Base-by-base conservation (phyloP, 1,284 basidiomycete genomes). In the Pterulicium gracile region DNA sequence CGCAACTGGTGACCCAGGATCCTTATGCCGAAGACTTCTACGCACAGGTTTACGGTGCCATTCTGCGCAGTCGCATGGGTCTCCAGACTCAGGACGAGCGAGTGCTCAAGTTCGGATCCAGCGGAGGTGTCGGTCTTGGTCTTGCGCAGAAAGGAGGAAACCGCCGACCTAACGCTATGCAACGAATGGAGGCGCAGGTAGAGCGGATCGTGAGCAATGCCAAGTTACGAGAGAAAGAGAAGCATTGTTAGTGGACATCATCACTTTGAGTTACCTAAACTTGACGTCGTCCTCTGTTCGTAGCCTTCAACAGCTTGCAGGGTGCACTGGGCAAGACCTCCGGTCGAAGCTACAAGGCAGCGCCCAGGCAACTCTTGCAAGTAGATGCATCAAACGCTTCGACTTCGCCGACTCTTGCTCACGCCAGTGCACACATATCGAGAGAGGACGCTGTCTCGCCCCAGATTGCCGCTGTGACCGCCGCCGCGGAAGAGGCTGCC, bases 21-120 rank as follows among this genome's bases (percentile, higher is more conserved):
- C 96, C 96, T 0, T 98, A 96, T 63, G 80, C 90, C 24, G 94
- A 97, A 54, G 96, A 99, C 62, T 99, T 97, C 61, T 98, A 99
- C 59, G 95, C 93, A 4, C 95, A 98, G 65, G 93, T 98, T 15
- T 95, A 88, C 61, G 84, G 88, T 43, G 88, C 90, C 1, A 76
- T 93, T 49, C 59, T 87, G 49, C 79, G 88, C 43, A 81, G 83
- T 24, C 78, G 87, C 43, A 69, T 88, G 68, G 86, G 88, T 41
- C 71, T 86, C 32, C 76, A 77, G 47, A 66, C 70, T 1, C 72
- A 77, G 34, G 81, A 86, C 44, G 84, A 88, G 34, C 77, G 84
- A 4, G 85, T 93, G 3, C 66, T 93, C 44, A 88, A 88, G 57
- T 88, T 93, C 52, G 82, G 82, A 27, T 77, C 80, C 17, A 80